Base-by-base conservation (phyloP, 805 yeast species). In the Candida berthetii region DNA sequence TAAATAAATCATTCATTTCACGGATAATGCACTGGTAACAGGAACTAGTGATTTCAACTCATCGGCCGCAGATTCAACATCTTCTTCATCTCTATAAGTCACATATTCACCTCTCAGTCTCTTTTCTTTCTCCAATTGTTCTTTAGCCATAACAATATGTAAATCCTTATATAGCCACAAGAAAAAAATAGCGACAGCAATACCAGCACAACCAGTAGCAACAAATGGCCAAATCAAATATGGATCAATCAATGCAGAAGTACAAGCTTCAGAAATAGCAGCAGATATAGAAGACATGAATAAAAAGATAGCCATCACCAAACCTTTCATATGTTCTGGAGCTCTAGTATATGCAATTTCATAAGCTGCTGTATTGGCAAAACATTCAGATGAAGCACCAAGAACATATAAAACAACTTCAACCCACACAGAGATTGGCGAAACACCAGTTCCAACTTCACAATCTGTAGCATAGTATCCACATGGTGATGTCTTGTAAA, bases 341-440 rank as follows among this genome's bases (percentile, higher is more conserved):
- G 93, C 91, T 66, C 85, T 82, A 22, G 89, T 79, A 65, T 82
- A 85, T 16, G 95, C 95, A 57, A 82, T 84, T 65, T 85, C 93
- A 51, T 82, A 74, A 52, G 91, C 93, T 18, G 93, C 84, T 52
- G 84, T 76, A 40, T 85, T 81, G 27, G 90, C 89, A 51, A 85
- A 74, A 49, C 85, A 84, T 62, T 85, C 95, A 15, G 89, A 77
- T 41, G 82, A 58, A 11, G 85, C 91, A 61, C 82, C 78, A 48
- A 85, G 64, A 35, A 82, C 72, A 61, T 85, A 85, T 4, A 88
- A 83, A 15, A 69, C 62, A 41, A 73, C 68, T 65, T 84, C 90
- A 46, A 78, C 68, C 48, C 85, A 86, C 48, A 85, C 79, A 58
- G 82, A 83, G 37, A 82, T 68, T 40, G 69, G 53, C 18, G 54